Conservation (phyloP, 805 yeast species). For the Scheffersomyces ergatensis region DNA sequence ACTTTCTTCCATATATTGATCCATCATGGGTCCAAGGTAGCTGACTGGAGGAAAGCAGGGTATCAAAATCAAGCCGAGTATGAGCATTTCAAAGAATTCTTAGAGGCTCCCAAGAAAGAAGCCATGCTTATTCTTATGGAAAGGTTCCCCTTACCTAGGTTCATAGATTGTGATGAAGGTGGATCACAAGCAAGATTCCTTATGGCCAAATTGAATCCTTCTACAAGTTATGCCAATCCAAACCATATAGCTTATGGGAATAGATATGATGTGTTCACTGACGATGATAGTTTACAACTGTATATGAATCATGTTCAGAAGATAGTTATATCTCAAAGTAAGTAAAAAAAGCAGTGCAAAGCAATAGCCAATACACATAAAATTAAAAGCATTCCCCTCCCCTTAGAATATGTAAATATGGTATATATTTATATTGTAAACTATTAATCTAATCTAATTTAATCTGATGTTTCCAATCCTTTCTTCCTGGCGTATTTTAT, state of each 20-base stretch:
- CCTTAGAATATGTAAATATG: too few relatives aligned
- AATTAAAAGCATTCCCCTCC: too few relatives aligned
- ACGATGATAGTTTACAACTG: constrained; percentile 56
- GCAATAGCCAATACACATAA: too few relatives aligned
- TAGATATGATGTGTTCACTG: constrained; percentile 47
- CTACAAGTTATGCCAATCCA: constrained; percentile 49
- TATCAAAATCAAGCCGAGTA: constrained; percentile 63
- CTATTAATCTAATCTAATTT: background rate
- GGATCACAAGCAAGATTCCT: constrained; percentile 74
- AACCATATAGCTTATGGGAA: constrained; percentile 24
- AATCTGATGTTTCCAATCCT: background rate
- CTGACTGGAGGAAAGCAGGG: constrained; percentile 64
- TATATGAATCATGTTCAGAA: constrained; percentile 55
- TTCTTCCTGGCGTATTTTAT: constrained; percentile 6
- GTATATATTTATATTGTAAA: background rate
- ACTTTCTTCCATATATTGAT: constrained; percentile 70
- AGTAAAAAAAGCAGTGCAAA: constrained; percentile 4
- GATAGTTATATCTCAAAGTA: constrained; percentile 22
- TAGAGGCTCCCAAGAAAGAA: constrained; percentile 61
- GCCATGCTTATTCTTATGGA: constrained; percentile 65
- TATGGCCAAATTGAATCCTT: constrained; percentile 67
- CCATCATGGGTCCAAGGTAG: constrained; percentile 63
- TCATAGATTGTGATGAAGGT: constrained; percentile 72
- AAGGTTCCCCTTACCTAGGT: constrained; percentile 70
- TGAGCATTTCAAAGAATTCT: constrained; percentile 55